Conservation (phyloP, 225 moss, liverwort and hornwort species). For the Physcomitrium patens region DNA sequence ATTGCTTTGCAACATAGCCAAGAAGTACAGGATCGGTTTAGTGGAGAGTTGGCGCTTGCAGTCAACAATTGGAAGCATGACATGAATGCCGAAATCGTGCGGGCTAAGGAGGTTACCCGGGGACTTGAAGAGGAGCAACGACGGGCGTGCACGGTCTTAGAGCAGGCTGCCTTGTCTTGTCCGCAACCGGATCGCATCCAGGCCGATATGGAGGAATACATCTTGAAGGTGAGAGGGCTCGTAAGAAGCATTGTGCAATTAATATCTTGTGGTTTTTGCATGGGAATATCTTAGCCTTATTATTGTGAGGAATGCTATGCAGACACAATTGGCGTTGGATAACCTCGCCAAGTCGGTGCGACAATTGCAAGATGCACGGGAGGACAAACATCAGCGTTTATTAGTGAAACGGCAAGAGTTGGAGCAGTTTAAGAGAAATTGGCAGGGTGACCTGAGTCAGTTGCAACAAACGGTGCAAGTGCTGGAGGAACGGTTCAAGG, state of each 20-base stretch:
- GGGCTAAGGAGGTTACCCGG: slow-evolving; percentile 59
- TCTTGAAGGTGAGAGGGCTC: slow-evolving; percentile 27
- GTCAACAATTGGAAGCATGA: slow-evolving; percentile 62
- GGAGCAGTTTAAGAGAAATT: slow-evolving; percentile 38
- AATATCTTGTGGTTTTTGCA: background rate
- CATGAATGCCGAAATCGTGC: slow-evolving; percentile 70
- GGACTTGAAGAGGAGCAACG: slow-evolving; percentile 64
- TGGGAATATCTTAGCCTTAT: too few species aligned
- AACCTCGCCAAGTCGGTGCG: slow-evolving; percentile 46
- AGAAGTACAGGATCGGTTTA: slow-evolving; percentile 51
- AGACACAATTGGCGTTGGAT: slow-evolving; percentile 47
- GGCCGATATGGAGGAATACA: slow-evolving; percentile 37
- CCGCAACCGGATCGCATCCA: slow-evolving; percentile 6
- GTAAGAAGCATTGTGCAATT: rapidly evolving
- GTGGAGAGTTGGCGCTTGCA: slow-evolving; percentile 53
- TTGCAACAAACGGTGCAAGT: slow-evolving; percentile 24
- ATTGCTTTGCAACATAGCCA: slow-evolving; percentile 50
- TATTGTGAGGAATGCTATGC: background rate
- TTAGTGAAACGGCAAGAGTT: slow-evolving; percentile 40
- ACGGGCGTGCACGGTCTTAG: slow-evolving; percentile 25
- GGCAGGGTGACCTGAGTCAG: slow-evolving; percentile 44
- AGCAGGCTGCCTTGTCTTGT: slow-evolving; percentile 34
- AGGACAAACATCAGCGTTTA: slow-evolving; percentile 42
- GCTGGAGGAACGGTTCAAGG: slow-evolving; percentile 31
- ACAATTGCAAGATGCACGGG: slow-evolving; percentile 51